A percentile compares a stretch with the other conserved stretches of the same genome.
phyloP scores from a whole-genome alignment of 305 asterid species.

The Fraxinus dipetala region DNA sequence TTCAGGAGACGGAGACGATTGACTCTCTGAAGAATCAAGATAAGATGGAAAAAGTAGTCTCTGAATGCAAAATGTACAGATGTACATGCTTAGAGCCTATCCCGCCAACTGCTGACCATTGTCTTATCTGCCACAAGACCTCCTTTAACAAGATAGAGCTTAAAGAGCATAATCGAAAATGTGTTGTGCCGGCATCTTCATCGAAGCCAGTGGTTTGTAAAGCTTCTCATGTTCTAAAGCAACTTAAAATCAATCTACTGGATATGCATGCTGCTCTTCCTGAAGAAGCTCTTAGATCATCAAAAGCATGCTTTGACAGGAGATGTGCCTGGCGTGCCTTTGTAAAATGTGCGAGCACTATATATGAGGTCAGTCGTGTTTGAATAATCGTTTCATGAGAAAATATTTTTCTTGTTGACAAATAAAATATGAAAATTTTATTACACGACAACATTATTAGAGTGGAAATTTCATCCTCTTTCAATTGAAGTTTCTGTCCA shows the following conservation, averaged over 20 bases:
- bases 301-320: slow-evolving; percentile 16
- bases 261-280: slow-evolving; percentile 32
- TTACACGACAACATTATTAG: neutral
- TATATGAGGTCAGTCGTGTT: slow-evolving; percentile 28
- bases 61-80: neutral
- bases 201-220: slow-evolving; percentile 7
- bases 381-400: neutral
- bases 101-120: neutral
- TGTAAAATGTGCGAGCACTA: slow-evolving; percentile 22
- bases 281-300: slow-evolving; percentile 21
- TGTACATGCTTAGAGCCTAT: neutral
- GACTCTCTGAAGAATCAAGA: neutral
- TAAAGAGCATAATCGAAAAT: neutral
- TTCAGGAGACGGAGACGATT: neutral
- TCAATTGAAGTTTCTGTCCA: neutral
- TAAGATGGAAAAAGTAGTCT: neutral
- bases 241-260: slow-evolving; percentile 19
- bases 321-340: slow-evolving; percentile 25
- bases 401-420: neutral
- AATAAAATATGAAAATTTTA: neutral
- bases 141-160: neutral
- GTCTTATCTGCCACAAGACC: neutral
- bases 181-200: slow-evolving; percentile 16
- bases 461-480: neutral
- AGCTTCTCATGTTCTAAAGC: slow-evolving; percentile 12